Evolutionary conservation across 1,284 basidiomycete genomes (phyloP), one percentile per base, ranked within the genome.

Genomic region (Moesziomyces antarcticus): DNA sequence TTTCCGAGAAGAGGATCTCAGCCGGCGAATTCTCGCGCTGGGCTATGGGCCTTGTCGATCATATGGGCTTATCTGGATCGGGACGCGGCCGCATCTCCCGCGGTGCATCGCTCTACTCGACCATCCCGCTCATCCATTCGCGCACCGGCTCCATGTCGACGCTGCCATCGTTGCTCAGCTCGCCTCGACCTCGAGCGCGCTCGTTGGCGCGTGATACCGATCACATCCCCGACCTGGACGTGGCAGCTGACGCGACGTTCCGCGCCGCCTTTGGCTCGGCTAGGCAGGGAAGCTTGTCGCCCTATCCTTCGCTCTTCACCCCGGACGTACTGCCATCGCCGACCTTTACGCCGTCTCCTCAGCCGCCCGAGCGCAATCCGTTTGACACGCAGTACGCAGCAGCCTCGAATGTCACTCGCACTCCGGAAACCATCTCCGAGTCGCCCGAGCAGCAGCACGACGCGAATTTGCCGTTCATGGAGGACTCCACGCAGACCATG

Each of bases 11-110:
- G 68, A 89, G 93, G 43, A 89, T 92, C 56, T 88, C 89, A 25
- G 94, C 96, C 6, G 87, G 87, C 50, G 93, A 93, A 65, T 93
- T 99, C 78, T 94, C 93, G 13, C 84, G 85, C 50, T 99, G 96
- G 96, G 88, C 91, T 56, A 90, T 89, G 84, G 89, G 91, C 67
- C 86, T 98, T 3, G 92, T 93, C 13, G 86, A 88, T 48, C 83
- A 82, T 68, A 82, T 86, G 79, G 82, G 81, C 25, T 55, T 75
- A 1, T 56, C 56, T 16, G 51, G 64, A 2, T 24, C 64, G 4
- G 62, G 69, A 3, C 59, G 40, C 22, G 61, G 56, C 6, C 63
- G 67, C 11, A 60, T 74, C 14, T 74, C 75, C 21, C 62, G 63
- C 18, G 77, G 77, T 21, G 75, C 75, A 0, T 70, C 65, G n/a